Conservation (phyloP, 441 rosid genomes). For the Euphorbia corollata region DNA sequence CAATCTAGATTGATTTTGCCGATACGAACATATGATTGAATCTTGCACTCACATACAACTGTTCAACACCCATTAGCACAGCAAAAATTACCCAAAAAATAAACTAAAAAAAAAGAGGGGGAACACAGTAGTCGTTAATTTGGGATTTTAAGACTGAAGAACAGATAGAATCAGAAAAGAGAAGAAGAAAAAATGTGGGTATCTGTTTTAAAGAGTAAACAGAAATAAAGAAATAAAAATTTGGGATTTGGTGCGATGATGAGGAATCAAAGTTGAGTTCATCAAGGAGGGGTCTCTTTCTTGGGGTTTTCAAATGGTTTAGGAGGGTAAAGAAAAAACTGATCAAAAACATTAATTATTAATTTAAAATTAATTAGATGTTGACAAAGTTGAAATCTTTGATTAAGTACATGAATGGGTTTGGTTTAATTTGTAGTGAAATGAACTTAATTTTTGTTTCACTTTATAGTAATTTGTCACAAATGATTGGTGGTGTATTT, state of each 20-base stretch:
- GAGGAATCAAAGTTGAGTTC: slow-evolving; percentile 65
- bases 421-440: not conserved
- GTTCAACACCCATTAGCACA: slow-evolving; percentile 21
- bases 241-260: slow-evolving; percentile 52
- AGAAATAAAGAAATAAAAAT: slow-evolving; percentile 13
- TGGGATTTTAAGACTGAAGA: not conserved
- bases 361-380: not conserved
- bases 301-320: slow-evolving; percentile 89
- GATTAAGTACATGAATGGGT: not conserved
- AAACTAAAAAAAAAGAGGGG: not conserved
- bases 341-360: not conserved
- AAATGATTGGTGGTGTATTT: slow-evolving; percentile 51
- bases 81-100: not conserved
- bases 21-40: slow-evolving; percentile 31
- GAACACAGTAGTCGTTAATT: not conserved
- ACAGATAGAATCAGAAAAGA: not conserved
- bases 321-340: slow-evolving; percentile 44
- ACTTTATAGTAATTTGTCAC: slow-evolving; percentile 13
- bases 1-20: slow-evolving; percentile 30
- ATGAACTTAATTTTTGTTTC: too few relatives aligned
- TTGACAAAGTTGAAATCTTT: not conserved
- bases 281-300: slow-evolving; percentile 52
- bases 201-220: slow-evolving; percentile 5
- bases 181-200: slow-evolving; percentile 28
- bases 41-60: slow-evolving; percentile 36